Percentiles rank a stretch among this genome's conserved stretches.
These are phyloP conservation scores for Hibiscus syriacus DNA, from an alignment of 345 rosid species.

Conservation along the genomic window DNA sequence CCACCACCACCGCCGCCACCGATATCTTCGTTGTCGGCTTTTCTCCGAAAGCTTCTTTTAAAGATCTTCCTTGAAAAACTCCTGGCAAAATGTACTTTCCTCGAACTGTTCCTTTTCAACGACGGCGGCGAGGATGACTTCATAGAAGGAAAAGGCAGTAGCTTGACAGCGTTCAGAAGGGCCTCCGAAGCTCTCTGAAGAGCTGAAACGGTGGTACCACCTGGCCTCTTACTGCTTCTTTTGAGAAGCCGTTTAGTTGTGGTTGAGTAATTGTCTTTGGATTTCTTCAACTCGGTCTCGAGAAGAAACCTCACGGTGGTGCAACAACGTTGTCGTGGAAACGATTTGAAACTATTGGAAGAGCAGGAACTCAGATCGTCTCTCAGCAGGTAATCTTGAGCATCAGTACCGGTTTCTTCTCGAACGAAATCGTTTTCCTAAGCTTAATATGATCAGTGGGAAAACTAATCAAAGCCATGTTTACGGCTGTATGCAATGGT, in stretches of 20 bases:
- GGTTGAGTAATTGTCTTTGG: conserved; percentile 17
- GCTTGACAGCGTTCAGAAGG: conserved; percentile 54
- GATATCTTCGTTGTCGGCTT: conserved; percentile 14
- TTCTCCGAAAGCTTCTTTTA: conserved; percentile 47
- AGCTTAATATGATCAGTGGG: conserved; percentile 7
- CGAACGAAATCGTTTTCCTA: conserved; percentile 11
- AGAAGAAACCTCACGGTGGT: conserved; percentile 59
- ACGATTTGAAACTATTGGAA: conserved; percentile 80
- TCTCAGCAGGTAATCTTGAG: conserved; percentile 65
- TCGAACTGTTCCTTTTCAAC: conserved; percentile 1
- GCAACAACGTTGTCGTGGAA: conserved; percentile 67
- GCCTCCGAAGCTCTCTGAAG: conserved; percentile 56
- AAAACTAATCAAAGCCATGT: conserved; percentile 22
- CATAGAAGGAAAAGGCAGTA: conserved; percentile 40
- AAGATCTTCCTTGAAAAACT: conserved; percentile 47
- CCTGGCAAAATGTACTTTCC: conserved; percentile 27
- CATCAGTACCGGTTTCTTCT: conserved; percentile 43
- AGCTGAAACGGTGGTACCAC: conserved; percentile 25
- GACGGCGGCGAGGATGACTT: conserved; percentile 25
- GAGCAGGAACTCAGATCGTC: conserved; percentile 87
- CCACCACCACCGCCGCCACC: no score
- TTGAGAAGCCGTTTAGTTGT: no score
- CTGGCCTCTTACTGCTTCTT: no score
- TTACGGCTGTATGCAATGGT: no score
- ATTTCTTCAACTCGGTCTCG: conserved; percentile 53